These are phyloP conservation scores for Ganoderma resinaceum DNA, from an alignment of 1,284 basidiomycete species.

Conservation along the genomic window DNA sequence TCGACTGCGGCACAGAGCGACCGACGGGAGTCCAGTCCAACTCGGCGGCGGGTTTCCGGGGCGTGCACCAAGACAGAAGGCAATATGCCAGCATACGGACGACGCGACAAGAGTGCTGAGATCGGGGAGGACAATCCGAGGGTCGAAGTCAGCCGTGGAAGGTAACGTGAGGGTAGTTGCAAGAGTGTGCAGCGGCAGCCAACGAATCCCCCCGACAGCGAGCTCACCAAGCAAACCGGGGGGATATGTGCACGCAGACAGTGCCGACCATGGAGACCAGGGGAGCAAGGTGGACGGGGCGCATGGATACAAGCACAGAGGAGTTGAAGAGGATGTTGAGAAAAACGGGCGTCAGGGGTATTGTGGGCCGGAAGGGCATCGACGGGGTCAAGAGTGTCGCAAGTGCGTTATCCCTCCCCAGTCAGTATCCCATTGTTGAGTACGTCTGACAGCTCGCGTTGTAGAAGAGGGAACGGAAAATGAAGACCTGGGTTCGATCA, in stretches of 20 bases:
- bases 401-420: neutral
- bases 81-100: neutral
- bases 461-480: neutral
- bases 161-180: neutral
- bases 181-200: neutral
- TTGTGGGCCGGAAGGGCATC: neutral
- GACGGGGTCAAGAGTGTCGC: neutral
- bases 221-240: neutral
- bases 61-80: neutral
- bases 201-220: neutral
- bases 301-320: neutral
- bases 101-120: neutral
- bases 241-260: neutral
- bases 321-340: neutral
- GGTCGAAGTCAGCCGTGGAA: neutral
- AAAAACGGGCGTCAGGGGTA: neutral
- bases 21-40: neutral
- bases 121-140: neutral
- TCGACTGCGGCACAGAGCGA: neutral
- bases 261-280: neutral
- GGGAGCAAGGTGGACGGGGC: neutral
- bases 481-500: neutral
- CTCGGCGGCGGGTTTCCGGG: neutral
- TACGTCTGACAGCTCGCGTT: neutral
- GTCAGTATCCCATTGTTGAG: neutral